Conservation (phyloP, 1,139 yeast genomes). For the Yamadazyma taylorii region DNA sequence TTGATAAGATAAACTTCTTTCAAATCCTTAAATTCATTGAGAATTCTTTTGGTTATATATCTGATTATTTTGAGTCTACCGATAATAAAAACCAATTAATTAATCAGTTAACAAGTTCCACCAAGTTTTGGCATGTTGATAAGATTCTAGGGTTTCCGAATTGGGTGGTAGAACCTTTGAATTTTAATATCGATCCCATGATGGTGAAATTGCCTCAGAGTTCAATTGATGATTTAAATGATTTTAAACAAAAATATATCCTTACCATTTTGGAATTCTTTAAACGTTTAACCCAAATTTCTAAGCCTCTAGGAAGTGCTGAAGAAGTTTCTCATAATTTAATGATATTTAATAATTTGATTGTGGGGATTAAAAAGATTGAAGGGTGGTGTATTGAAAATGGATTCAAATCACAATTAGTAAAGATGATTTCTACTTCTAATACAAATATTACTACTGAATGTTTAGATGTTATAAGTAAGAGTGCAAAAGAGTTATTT, state of each 20-base stretch:
- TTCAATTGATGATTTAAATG: slow-evolving; percentile 12
- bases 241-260: slow-evolving; percentile 11
- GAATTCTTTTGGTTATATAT: slow-evolving; percentile 31
- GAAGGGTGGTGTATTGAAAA: slow-evolving; percentile 12
- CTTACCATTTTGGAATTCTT: slow-evolving; percentile 9
- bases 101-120: slow-evolving; percentile 18
- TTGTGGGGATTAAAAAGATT: slow-evolving; percentile 11
- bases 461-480: background rate
- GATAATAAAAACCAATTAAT: slow-evolving; percentile 21
- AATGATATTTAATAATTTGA: slow-evolving; percentile 9
- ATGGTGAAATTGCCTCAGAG: slow-evolving; percentile 7
- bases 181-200: slow-evolving; percentile 14
- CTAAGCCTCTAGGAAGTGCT: slow-evolving; percentile 1
- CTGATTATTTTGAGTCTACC: slow-evolving; percentile 22
- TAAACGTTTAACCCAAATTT: background rate
- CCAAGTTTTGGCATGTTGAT: slow-evolving; percentile 30
- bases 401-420: slow-evolving; percentile 14
- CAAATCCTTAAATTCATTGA: slow-evolving; percentile 34
- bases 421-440: slow-evolving; percentile 4
- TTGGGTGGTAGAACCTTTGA: slow-evolving; percentile 27
- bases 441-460: background rate
- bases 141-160: slow-evolving; percentile 29
- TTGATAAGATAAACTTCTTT: slow-evolving; percentile 24
- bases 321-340: slow-evolving; percentile 6
- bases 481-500: background rate